Evolutionary conservation across 2,329 filamentous ascomycete species (phyloP), one percentile per base, ranked within the genome.

Genomic region (Trichoderma gracile): DNA sequence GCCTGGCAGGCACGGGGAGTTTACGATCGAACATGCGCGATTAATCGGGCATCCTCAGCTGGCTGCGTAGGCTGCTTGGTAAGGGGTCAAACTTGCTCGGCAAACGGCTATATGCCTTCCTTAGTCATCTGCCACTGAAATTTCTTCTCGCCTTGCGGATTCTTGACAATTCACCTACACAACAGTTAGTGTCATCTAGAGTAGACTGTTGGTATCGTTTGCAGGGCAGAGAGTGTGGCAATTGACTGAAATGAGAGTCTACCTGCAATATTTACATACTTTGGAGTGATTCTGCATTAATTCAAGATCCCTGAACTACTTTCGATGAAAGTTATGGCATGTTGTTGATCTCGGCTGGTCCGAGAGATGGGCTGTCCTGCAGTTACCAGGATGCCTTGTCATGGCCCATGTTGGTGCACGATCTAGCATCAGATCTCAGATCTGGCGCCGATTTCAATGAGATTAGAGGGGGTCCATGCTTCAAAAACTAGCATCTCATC

Each of bases 141-240:
- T 62, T 62, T 62, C 59, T 62, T 38, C 59, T 25, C 40, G 25
- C 9, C 25, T 45, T 62, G 40, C 19, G 17, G 54, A 62, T 25
- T 62, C 19, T 62, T 46, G 59, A 62, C 59, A 25, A 54, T 62
- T 49, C 59, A 62, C 54, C 59, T 38, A 54, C 49, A 19, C 38
- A 27, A 5, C 21, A 6, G 17, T n/a, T 43, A 46, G 23, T 46
- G 42, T 45, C 5, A 5, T 2, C 19, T 8, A 38, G 23, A 33
- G 58, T 53, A 38, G 47, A 19, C 15, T 27, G 38, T n/a, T 21
- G 14, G 25, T 3, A 19, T 19, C 40, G 9, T 30, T 46, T 19
- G 17, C 4, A 40, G 23, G 10, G 38, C 46, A n/a, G 9, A 12
- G 10, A 14, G 40, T 27, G 49, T 53, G n/a, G 27, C 21, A 21